Conservation (phyloP, 495 filamentous ascomycete species). For the Daldinia grandis region DNA sequence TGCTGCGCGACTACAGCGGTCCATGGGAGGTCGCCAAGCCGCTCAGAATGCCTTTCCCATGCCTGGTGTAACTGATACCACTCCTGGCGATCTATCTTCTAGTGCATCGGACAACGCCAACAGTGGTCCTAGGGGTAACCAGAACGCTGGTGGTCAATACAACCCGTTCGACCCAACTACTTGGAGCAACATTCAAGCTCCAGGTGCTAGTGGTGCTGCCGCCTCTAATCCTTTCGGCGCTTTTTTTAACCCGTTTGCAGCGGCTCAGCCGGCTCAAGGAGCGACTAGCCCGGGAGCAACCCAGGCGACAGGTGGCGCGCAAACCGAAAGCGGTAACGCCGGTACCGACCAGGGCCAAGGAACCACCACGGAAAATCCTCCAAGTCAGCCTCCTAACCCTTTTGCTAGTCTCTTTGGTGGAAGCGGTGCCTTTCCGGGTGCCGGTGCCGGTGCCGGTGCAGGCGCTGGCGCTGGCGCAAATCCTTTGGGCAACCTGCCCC, state of each 20-base stretch:
- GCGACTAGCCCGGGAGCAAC: conserved; percentile 40
- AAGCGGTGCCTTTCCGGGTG: conserved; percentile 14
- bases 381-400: conserved; percentile 47
- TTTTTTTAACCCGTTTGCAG: conserved; percentile 61
- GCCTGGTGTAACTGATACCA: conserved; percentile 85
- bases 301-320: conserved; percentile 19
- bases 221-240: conserved; percentile 76
- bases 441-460: conserved; percentile 23
- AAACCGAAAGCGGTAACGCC: conserved; percentile 14
- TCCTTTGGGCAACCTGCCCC: conserved; percentile 34
- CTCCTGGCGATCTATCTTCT: conserved; percentile 50
- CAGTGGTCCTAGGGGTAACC: conserved; percentile 34
- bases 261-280: conserved; percentile 28
- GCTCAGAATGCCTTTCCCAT: conserved; percentile 74
- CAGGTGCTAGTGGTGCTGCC: conserved; percentile 43
- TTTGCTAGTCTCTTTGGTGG: conserved; percentile 55
- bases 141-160: conserved; percentile 37
- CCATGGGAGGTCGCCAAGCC: conserved; percentile 65
- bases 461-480: conserved; percentile 25
- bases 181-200: conserved; percentile 31
- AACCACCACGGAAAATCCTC: conserved; percentile 22
- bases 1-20: conserved; percentile 79
- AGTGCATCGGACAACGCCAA: conserved; percentile 28
- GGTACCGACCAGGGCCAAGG: conserved; percentile 38
- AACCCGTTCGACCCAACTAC: conserved; percentile 54